These are phyloP conservation scores for Penicillium nordicum DNA, from an alignment of 2,329 filamentous ascomycete species.

Conservation along the genomic window DNA sequence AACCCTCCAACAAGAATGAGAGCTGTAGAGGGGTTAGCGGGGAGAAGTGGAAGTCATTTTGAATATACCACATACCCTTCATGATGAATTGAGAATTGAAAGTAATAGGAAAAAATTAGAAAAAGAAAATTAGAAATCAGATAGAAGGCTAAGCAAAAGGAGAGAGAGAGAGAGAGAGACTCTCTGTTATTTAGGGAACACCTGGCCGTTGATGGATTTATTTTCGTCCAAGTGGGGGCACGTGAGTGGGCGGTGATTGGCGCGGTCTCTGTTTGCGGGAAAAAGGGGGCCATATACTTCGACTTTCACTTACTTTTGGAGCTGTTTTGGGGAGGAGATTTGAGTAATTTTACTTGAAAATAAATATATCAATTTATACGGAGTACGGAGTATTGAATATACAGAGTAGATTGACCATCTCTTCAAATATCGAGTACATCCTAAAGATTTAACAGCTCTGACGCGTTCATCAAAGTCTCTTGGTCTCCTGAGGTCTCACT, in stretches of 20 bases:
- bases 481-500: slow-evolving; percentile 6
- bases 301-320: neutral
- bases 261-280: slow-evolving; percentile 24
- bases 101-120: slow-evolving; percentile 1
- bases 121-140: slow-evolving; percentile 2
- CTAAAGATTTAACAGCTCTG: neutral
- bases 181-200: slow-evolving; percentile 27
- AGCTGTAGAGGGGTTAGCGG: slow-evolving; percentile 52
- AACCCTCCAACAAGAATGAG: slow-evolving; percentile 99
- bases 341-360: neutral
- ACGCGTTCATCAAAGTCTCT: neutral
- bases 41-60: slow-evolving; percentile 6
- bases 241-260: slow-evolving; percentile 26
- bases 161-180: slow-evolving; percentile 11
- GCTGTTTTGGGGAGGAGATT: neutral
- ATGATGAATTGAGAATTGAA: slow-evolving; percentile 29
- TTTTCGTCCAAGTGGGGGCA: slow-evolving; percentile 27
- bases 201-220: slow-evolving; percentile 30
- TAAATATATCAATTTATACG: neutral
- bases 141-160: slow-evolving; percentile 14
- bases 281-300: slow-evolving; percentile 20
- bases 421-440: neutral
- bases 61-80: slow-evolving; percentile 41
- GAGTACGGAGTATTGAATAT: no score
- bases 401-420: neutral